These are phyloP conservation scores for Populus hybrid DNA, from an alignment of 441 rosid genomes.

Conservation along the genomic window DNA sequence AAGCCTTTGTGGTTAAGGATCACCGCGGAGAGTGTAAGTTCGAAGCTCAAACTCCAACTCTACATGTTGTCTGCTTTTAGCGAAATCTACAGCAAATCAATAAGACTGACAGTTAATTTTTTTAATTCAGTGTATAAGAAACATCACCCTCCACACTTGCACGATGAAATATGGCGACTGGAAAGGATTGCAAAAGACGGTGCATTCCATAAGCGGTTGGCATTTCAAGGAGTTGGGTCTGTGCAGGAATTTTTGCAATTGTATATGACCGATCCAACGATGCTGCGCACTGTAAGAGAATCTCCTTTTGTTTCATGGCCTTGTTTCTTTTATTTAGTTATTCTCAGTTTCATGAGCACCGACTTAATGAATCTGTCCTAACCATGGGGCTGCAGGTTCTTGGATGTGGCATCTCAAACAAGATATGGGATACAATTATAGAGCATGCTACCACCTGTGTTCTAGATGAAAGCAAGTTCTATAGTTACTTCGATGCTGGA, in stretches of 20 bases:
- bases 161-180: constrained; percentile 75
- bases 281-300: constrained; percentile 49
- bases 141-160: constrained; percentile 62
- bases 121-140: constrained; percentile 58
- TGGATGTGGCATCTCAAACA: constrained; percentile 39
- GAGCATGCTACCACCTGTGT: constrained; percentile 56
- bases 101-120: constrained; percentile 1
- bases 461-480: constrained; percentile 40
- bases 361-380: background rate
- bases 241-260: constrained; percentile 53
- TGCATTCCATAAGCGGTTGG: constrained; percentile 34
- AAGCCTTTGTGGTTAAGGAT: constrained; percentile 69
- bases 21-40: constrained; percentile 80
- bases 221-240: constrained; percentile 14
- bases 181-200: constrained; percentile 73
- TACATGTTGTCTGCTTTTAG: background rate
- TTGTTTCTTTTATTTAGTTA: background rate
- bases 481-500: constrained; percentile 31
- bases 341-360: background rate
- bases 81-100: background rate
- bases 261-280: constrained; percentile 26
- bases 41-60: constrained; percentile 1
- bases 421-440: constrained; percentile 49
- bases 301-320: background rate
- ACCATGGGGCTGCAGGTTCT: constrained; percentile 39